phyloP scores from a whole-genome alignment of 78 protist species.

The Polysphondylium violaceum region DNA sequence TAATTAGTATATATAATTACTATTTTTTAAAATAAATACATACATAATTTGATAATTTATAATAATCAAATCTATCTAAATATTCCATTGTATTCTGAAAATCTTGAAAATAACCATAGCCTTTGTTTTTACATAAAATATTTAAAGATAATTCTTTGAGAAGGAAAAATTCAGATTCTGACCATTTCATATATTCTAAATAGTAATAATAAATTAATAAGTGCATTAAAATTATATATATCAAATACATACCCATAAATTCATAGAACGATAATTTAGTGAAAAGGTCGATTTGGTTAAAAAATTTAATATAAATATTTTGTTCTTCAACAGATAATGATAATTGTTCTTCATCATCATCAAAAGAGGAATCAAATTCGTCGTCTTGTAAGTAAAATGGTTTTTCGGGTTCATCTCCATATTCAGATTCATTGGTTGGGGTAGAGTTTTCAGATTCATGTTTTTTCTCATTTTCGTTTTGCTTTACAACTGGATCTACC shows the following conservation, averaged over 20 bases:
- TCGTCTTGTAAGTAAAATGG: no score
- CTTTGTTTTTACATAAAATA: constrained; percentile 11
- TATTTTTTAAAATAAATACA: neutral
- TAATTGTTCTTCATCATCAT: neutral
- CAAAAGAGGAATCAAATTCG: no score
- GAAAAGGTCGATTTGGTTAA: constrained; percentile 2
- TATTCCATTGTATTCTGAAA: constrained; percentile 16
- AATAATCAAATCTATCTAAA: constrained; percentile 27
- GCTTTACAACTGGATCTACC: no score
- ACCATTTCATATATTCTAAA: constrained; percentile 33
- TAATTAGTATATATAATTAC: neutral
- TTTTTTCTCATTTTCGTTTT: no score
- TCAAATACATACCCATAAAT: constrained; percentile 1
- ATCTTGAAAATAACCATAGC: constrained; percentile 14
- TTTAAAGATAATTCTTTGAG: constrained; percentile 3
- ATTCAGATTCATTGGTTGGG: no score
- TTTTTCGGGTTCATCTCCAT: no score
- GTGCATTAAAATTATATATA: neutral
- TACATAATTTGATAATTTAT: constrained; percentile 22
- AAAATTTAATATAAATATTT: constrained; percentile 8
- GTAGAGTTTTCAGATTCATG: no score
- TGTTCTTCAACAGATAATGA: neutral
- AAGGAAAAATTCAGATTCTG: constrained; percentile 20
- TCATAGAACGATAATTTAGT: constrained; percentile 7
- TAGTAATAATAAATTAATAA: neutral